Percentiles rank a stretch among this genome's conserved stretches.
Conservation (phyloP, 371 early-diverging fungal genomes). For the Lichtheimia hyalospora region DNA sequence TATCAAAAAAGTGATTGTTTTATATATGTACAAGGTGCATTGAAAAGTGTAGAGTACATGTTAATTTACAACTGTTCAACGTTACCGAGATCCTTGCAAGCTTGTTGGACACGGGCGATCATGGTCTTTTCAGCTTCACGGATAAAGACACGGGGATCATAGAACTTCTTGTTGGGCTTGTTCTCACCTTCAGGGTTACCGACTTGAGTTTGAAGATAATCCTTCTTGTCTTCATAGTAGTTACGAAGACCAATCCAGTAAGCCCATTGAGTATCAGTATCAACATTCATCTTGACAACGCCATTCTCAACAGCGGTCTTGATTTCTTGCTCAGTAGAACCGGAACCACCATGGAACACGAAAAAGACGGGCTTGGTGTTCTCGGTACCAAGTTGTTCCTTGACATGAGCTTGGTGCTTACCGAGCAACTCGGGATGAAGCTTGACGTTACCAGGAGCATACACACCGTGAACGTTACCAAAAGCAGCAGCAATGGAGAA, state of each 20-base stretch:
- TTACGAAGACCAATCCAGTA: conserved; percentile 75
- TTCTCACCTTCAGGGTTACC: conserved; percentile 90
- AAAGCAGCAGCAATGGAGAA: conserved; percentile 91
- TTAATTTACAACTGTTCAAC: conserved; percentile 64
- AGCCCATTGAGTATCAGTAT: conserved; percentile 80
- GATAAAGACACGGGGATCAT: conserved; percentile 86
- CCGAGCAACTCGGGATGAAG: conserved; percentile 87
- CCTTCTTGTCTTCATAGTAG: conserved; percentile 74
- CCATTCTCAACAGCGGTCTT: conserved; percentile 79
- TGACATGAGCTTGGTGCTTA: conserved; percentile 84
- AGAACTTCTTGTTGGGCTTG: conserved; percentile 96
- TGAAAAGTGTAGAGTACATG: too few relatives aligned
- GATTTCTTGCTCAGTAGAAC: conserved; percentile 85
- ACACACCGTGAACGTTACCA: conserved; percentile 94
- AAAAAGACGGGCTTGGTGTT: conserved; percentile 83
- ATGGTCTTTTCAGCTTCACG: conserved; percentile 87
- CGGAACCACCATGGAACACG: conserved; percentile 96
- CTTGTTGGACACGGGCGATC: conserved; percentile 77
- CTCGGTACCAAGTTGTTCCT: conserved; percentile 57
- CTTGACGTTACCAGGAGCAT: conserved; percentile 91
- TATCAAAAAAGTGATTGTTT: too few relatives aligned
- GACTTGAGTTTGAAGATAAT: conserved; percentile 84
- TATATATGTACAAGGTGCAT: too few relatives aligned
- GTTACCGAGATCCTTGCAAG: conserved; percentile 79
- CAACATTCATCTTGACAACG: conserved; percentile 96